Base-by-base conservation (phyloP, 768 basidiomycete species). In the Lactarius deliciosus region DNA sequence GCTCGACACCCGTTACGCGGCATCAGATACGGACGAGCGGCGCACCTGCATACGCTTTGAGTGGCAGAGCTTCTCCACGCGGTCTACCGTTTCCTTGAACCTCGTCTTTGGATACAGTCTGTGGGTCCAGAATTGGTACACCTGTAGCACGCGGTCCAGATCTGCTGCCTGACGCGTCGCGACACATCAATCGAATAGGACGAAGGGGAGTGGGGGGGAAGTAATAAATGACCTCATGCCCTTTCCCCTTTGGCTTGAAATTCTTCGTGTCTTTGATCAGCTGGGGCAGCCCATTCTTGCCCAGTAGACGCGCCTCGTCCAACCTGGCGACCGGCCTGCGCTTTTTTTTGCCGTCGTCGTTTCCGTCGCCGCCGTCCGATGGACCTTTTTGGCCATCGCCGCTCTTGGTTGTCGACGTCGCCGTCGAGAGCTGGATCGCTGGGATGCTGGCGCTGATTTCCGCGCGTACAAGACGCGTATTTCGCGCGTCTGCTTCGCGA, bases 81-180 rank as follows among this genome's bases (percentile, higher is more conserved):
- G 83, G 38, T 85, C 79, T 6, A 96, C 86, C 0, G 94, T 96
- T 73, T 97, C 95, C 55, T 82, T 81, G 75, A 98, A 97, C 47
- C 89, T 87, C 5, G 85, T 88, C 73, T 90, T 93, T 5, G 97
- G 97, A 74, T 90, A 96, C 81, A 99, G 81, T 72, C 83, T 85
- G 78, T 98, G 97, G 4, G 94, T 84, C 97, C 97, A 99, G 72
- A 94, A 91, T 73, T 95, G 94, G 74, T 98, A 98, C 41, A 91
- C 79, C 68, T 88, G 86, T 63, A 98, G 79, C 16, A 98, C 78
- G 45, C 90, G 81, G 69, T 85, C 86, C 45, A 99, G 83, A 76
- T 99, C 96, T 60, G 84, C 76, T n/a, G 81, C 81, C 96, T 98
- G 54, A 63, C 1, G 15, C 2, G 7, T 8, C 38, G 9, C 18